Percentiles rank a stretch among this genome's conserved stretches.
Conservation (phyloP, 139 green algal genomes). For the Picochlorum sp. region DNA sequence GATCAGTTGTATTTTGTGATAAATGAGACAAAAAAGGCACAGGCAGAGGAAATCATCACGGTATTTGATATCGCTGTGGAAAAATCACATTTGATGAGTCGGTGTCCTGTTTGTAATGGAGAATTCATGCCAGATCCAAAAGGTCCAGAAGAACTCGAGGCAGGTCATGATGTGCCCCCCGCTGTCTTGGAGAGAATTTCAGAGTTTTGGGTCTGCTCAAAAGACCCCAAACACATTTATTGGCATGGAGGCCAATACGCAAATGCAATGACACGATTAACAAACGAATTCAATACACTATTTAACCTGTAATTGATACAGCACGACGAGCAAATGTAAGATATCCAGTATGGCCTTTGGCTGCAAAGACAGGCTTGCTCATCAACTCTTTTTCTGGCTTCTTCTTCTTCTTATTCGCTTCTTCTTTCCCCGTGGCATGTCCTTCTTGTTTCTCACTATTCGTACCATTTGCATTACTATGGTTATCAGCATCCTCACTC, state of each 20-base stretch:
- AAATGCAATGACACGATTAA: slow-evolving; percentile 18
- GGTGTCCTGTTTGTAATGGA: slow-evolving; percentile 45
- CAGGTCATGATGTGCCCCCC: slow-evolving; percentile 16
- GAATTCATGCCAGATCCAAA: slow-evolving; percentile 26
- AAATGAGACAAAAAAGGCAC: slow-evolving; percentile 29
- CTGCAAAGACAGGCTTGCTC: slow-evolving; percentile 39
- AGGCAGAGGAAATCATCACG: slow-evolving; percentile 37
- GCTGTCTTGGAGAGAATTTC: slow-evolving; percentile 14
- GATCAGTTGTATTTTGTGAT: slow-evolving; percentile 31
- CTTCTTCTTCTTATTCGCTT: not conserved
- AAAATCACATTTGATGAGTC: slow-evolving; percentile 23
- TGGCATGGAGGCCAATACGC: slow-evolving; percentile 30
- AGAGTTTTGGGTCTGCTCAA: slow-evolving; percentile 39
- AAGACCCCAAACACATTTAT: slow-evolving; percentile 21
- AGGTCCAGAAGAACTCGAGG: slow-evolving; percentile 9
- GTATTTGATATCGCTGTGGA: slow-evolving; percentile 23
- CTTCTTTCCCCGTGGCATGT: not conserved
- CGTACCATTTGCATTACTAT: not conserved
- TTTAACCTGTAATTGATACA: slow-evolving; percentile 16
- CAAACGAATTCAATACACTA: not conserved
- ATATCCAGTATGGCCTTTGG: slow-evolving; percentile 81
- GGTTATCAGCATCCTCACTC: not conserved
- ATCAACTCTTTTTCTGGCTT: slow-evolving; percentile 9
- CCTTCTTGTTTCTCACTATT: not conserved
- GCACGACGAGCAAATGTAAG: slow-evolving; percentile 74